Percentiles rank a stretch among this genome's conserved stretches.
Evolutionary conservation across 331 rosid species (phyloP).

Genomic region (Quercus tomentella): DNA sequence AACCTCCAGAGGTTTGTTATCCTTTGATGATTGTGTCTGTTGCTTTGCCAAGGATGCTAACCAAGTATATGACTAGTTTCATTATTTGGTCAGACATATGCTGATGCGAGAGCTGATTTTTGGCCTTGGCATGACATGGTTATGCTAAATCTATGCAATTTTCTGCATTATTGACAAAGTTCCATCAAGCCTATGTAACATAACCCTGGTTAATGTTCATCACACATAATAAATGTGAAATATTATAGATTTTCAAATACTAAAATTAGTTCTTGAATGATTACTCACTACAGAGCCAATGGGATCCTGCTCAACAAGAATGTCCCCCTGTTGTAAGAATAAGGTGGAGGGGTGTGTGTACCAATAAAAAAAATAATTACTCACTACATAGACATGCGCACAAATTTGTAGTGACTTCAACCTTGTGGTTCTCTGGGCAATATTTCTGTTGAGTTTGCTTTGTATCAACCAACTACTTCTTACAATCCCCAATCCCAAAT

Average conservation of each 20-base stretch:
- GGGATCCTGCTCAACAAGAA: no score
- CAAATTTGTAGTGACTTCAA: background rate
- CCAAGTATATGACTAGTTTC: background rate
- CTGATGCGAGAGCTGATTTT: background rate
- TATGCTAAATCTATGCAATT: background rate
- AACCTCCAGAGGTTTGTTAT: conserved; percentile 86
- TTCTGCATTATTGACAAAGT: background rate
- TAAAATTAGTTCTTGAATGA: background rate
- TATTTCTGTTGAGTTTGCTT: background rate
- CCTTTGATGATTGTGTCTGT: background rate
- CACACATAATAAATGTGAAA: background rate
- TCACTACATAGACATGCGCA: background rate
- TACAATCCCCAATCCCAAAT: background rate
- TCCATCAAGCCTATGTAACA: background rate
- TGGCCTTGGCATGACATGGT: background rate
- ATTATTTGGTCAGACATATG: background rate
- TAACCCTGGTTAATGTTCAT: background rate
- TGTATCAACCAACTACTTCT: background rate
- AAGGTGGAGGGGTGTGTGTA: no score
- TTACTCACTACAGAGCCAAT: background rate
- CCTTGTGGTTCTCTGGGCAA: background rate
- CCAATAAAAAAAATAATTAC: no score
- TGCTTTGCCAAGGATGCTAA: background rate
- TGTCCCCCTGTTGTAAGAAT: no score
- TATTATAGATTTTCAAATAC: background rate